Conservation (phyloP, 805 yeast species). For the Saccharomycopsis sp. region DNA sequence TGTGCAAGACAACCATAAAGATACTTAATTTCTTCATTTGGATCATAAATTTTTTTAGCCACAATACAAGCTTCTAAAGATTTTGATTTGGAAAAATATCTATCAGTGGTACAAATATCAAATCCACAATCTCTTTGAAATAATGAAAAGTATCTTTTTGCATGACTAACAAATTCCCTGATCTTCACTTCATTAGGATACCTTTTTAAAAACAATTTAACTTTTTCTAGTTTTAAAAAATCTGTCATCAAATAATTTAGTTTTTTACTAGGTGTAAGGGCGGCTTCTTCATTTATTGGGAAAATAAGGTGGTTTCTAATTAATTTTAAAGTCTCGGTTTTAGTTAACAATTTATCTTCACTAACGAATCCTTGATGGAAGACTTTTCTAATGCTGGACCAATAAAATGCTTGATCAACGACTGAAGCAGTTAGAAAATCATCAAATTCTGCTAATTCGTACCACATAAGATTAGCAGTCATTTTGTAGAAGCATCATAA, state of each 20-base stretch:
- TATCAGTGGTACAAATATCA: conserved; percentile 32
- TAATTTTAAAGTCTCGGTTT: conserved; percentile 7
- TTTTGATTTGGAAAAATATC: conserved; percentile 23
- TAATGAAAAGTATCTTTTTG: conserved; percentile 27
- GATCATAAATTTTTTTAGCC: conserved; percentile 24
- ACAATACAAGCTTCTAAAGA: conserved; percentile 28
- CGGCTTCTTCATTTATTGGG: conserved; percentile 5
- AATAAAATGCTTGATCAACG: conserved; percentile 22
- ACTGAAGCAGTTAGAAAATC: conserved; percentile 24
- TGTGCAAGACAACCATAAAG: conserved; percentile 30
- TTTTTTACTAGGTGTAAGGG: conserved; percentile 4
- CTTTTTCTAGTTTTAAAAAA: conserved; percentile 22
- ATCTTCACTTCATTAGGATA: conserved; percentile 19
- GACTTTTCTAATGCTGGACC: conserved; percentile 23
- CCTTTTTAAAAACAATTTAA: conserved; percentile 22
- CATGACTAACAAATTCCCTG: conserved; percentile 28
- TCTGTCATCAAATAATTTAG: conserved; percentile 21
- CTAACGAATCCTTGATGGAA: conserved; percentile 4
- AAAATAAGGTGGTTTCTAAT: conserved; percentile 12
- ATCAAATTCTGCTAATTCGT: conserved; percentile 22
- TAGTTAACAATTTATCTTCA: conserved; percentile 8
- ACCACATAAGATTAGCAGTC: conserved; percentile 20
- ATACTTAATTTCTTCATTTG: conserved; percentile 26
- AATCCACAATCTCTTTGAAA: conserved; percentile 30
- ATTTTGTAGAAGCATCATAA: conserved; percentile 1